Conservation (phyloP, 1,284 basidiomycete species). For the Limonomyces culmigenus region DNA sequence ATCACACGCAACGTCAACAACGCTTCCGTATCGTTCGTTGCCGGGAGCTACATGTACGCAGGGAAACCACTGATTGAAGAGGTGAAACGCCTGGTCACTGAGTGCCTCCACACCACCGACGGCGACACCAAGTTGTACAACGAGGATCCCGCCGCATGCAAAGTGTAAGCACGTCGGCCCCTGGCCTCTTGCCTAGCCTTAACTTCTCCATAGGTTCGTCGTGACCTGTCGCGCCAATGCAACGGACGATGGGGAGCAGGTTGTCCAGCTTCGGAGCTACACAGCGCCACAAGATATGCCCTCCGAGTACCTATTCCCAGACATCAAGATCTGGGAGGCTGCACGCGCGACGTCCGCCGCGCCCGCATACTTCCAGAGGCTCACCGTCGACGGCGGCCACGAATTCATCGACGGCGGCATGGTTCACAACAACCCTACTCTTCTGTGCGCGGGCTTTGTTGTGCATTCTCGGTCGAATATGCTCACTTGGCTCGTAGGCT, state of each 20-base stretch:
- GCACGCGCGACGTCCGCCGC: too few relatives aligned
- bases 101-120: not conserved
- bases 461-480: too few relatives aligned
- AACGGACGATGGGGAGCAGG: not conserved
- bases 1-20: too few relatives aligned
- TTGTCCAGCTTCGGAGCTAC: not conserved
- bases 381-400: too few relatives aligned
- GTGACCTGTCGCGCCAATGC: not conserved
- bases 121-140: not conserved
- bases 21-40: not conserved
- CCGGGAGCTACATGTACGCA: not conserved
- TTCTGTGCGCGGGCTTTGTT: too few relatives aligned
- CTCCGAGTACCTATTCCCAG: not conserved
- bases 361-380: too few relatives aligned
- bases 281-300: not conserved
- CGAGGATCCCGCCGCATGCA: not conserved
- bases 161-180: not conserved
- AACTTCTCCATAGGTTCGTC: not conserved
- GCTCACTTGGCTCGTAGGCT: too few relatives aligned
- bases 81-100: not conserved
- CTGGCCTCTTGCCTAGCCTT: not conserved
- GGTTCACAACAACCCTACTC: too few relatives aligned
- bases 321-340: not conserved
- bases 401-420: too few relatives aligned
- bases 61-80: not conserved